Percentiles rank a stretch among this genome's conserved stretches.
These are phyloP conservation scores for Symbiodinium natans DNA, from an alignment of 73 alveolate species.

Conservation along the genomic window DNA sequence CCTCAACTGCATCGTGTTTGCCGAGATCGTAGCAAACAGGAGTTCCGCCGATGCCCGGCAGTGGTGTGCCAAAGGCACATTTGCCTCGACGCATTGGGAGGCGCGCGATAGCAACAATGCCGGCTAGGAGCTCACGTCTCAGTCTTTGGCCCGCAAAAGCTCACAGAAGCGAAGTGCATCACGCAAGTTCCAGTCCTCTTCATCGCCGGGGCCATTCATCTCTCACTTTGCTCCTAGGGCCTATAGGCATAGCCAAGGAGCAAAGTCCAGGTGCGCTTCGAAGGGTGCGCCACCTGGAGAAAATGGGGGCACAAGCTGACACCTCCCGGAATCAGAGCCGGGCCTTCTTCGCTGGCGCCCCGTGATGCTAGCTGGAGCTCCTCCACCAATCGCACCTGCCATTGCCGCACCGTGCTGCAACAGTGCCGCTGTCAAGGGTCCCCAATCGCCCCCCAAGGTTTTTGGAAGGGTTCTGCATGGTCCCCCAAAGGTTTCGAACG, in stretches of 20 bases:
- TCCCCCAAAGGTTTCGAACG: too few relatives aligned
- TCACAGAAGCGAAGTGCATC: constrained; percentile 96
- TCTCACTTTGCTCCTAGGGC: background rate
- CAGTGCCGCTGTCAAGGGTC: too few relatives aligned
- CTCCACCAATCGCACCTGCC: constrained; percentile 66
- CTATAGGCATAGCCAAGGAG: background rate
- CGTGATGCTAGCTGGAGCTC: constrained; percentile 59
- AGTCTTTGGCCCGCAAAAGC: constrained; percentile 18
- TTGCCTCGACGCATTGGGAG: constrained; percentile 4
- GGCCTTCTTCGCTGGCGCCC: constrained; percentile 41
- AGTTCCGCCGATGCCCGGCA: constrained; percentile 67
- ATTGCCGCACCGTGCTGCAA: background rate
- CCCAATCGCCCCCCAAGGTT: background rate
- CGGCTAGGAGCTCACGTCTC: background rate
- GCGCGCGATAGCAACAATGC: background rate
- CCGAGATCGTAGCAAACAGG: constrained; percentile 22
- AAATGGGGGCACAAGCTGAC: background rate
- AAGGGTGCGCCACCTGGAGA: constrained; percentile 4
- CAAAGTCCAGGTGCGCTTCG: constrained; percentile 71
- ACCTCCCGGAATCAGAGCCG: background rate
- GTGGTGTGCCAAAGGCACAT: constrained; percentile 74
- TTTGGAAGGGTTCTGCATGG: too few relatives aligned
- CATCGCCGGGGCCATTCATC: background rate
- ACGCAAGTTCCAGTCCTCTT: constrained; percentile 96
- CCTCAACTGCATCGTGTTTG: too few relatives aligned